Percentiles rank a stretch among this genome's conserved stretches.
Conservation (phyloP, 768 basidiomycete genomes). For the Lanmaoa pseudosensibilis region DNA sequence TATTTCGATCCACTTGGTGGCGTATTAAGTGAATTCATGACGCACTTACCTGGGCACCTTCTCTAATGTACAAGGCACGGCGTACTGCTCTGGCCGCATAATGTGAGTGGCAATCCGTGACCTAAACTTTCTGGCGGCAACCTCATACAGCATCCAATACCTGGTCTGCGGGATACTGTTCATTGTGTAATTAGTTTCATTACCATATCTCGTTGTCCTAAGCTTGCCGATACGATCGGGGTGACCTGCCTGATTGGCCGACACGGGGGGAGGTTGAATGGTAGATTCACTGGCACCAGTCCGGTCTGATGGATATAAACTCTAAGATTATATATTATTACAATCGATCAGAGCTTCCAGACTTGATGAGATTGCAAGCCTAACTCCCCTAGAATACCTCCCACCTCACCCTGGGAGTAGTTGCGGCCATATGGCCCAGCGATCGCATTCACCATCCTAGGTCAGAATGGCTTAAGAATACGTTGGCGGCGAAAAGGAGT, state of each 20-base stretch:
- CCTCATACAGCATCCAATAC: too few relatives aligned
- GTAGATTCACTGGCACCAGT: neutral
- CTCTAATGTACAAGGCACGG: too few relatives aligned
- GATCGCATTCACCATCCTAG: slow-evolving; percentile 72
- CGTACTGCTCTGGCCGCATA: too few relatives aligned
- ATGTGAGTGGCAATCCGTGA: too few relatives aligned
- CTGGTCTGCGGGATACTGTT: too few relatives aligned
- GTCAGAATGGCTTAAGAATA: neutral
- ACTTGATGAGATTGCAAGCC: slow-evolving; percentile 65
- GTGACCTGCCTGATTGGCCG: neutral
- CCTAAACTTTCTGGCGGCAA: too few relatives aligned
- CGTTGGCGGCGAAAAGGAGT: neutral
- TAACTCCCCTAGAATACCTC: slow-evolving; percentile 63
- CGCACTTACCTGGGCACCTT: too few relatives aligned
- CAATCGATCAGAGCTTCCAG: slow-evolving; percentile 53
- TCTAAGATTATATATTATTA: neutral
- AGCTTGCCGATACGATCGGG: too few relatives aligned
- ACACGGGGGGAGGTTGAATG: too few relatives aligned
- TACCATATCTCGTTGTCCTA: too few relatives aligned
- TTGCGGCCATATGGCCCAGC: slow-evolving; percentile 78
- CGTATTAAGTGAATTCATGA: too few relatives aligned
- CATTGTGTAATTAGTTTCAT: too few relatives aligned
- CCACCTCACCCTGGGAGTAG: slow-evolving; percentile 70
- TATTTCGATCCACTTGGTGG: neutral
- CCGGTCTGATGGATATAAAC: neutral